Evolutionary conservation across 176 grass and related monocot genomes (phyloP).

Genomic region (Oropetium thomaeum): DNA sequence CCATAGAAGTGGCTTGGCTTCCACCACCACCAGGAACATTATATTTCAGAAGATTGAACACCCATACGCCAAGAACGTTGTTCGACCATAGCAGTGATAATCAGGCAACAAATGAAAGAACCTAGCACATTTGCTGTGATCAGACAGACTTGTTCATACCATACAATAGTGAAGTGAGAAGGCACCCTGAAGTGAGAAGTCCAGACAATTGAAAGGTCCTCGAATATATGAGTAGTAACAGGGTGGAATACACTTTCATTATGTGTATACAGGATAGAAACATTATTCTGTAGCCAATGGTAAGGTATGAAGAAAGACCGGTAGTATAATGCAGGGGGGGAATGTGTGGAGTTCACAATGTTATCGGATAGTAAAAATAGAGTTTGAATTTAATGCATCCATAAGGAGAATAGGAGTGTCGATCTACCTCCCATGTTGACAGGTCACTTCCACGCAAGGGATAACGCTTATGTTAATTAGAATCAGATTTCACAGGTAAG

Average conservation of each 20-base stretch:
- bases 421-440: too few relatives aligned
- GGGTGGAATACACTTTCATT: conserved; percentile 95
- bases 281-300: too few relatives aligned
- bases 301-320: conserved; percentile 81
- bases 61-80: conserved; percentile 79
- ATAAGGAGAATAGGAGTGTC: background rate
- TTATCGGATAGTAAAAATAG: conserved; percentile 1
- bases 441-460: too few relatives aligned
- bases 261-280: conserved; percentile 56
- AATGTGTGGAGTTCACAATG: conserved; percentile 45
- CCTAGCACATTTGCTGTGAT: conserved; percentile 43
- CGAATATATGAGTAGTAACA: conserved; percentile 66
- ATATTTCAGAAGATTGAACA: conserved; percentile 95
- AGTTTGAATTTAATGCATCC: background rate
- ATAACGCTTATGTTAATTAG: too few relatives aligned
- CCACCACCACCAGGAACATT: conserved; percentile 88
- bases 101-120: conserved; percentile 71
- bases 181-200: conserved; percentile 55
- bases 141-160: background rate
- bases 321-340: conserved; percentile 73
- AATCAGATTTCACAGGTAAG: too few relatives aligned
- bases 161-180: conserved; percentile 45
- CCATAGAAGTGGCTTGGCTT: conserved; percentile 93
- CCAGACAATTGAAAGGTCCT: conserved; percentile 73
- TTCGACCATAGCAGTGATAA: conserved; percentile 70